These are phyloP conservation scores for Dissoconium aciculare DNA, from an alignment of 2,329 filamentous ascomycete genomes.

Conservation along the genomic window DNA sequence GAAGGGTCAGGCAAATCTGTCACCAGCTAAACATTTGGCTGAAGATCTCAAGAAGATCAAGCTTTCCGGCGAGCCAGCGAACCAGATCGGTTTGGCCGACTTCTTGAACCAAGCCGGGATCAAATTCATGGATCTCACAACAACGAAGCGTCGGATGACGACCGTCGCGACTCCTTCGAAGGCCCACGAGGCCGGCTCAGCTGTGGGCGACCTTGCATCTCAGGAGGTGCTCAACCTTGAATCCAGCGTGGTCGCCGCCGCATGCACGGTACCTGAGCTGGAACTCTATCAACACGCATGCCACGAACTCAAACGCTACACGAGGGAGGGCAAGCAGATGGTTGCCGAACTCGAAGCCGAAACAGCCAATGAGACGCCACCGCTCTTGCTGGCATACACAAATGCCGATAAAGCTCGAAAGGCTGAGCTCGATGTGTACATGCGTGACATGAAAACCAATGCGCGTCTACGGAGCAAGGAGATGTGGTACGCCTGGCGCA, in stretches of 20 bases:
- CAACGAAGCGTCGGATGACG: slow-evolving; percentile 81
- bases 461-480: slow-evolving; percentile 81
- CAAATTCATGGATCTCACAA: slow-evolving; percentile 96
- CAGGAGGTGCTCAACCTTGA: slow-evolving; percentile 41
- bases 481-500: slow-evolving; percentile 97
- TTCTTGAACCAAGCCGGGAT: slow-evolving; percentile 94
- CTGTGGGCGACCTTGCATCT: slow-evolving; percentile 19
- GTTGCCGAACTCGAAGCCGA: slow-evolving; percentile 83
- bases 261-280: slow-evolving; percentile 82
- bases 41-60: slow-evolving; percentile 16
- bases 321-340: slow-evolving; percentile 77
- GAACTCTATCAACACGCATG: slow-evolving; percentile 91
- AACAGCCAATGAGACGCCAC: slow-evolving; percentile 77
- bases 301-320: slow-evolving; percentile 91
- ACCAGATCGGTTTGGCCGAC: slow-evolving; percentile 55
- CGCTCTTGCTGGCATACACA: slow-evolving; percentile 82
- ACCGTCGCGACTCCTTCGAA: slow-evolving; percentile 39
- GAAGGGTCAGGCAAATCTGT: slow-evolving; percentile 7
- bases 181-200: slow-evolving; percentile 19
- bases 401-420: slow-evolving; percentile 71
- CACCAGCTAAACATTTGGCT: slow-evolving; percentile 16
- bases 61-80: slow-evolving; percentile 9
- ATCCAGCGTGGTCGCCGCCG: slow-evolving; percentile 70
- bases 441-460: slow-evolving; percentile 93
- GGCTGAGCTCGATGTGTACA: slow-evolving; percentile 82